Evolutionary conservation across 1,139 yeast genomes (phyloP), one percentile per base, ranked within the genome.

Genomic region (Pneumocystis sp.): DNA sequence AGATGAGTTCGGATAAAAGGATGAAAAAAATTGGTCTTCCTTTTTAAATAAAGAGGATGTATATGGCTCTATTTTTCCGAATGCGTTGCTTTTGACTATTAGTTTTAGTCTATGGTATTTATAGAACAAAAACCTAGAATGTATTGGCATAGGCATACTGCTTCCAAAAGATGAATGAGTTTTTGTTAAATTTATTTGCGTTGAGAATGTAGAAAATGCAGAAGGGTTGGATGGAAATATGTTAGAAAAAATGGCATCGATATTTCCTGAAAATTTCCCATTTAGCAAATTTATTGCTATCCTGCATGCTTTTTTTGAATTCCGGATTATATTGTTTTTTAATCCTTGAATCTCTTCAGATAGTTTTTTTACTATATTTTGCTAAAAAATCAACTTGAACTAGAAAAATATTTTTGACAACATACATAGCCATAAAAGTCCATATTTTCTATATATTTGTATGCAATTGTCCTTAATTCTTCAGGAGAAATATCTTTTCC

Each of bases 401-500:
- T 1, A 12, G n/a, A 12, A 8, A 50, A 50, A 25, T 25, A 59
- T n/a, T 31, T 4, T 10, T 10, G 10, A 12, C 3, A 6, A 25
- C 19, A 5, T 15, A 59, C 61, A 25, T 59, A 59, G 6, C 6
- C 31, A n/a, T 31, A 10, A n/a, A 59, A 21, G 10, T 25, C n/a
- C 61, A 39, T 59, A 59, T 39, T 39, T 10, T 39, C 61, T 5
- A 25, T 25, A 21, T 21, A 59, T 34, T 61, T 63, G 34, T 64
- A 64, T 15, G 66, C 63, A 39, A 59, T 17, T 2, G 62, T n/a
- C 8, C 66, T 61, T 3, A 64, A 63, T 34, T 64, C 66, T 31
- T 64, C 66, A 15, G 45, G 50, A 6, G 66, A 64, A 19, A 64
- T 37, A 57, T 64, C 66, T 50, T 62, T 64, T n/a, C 61, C 66